phyloP scores from a whole-genome alignment of 2,329 filamentous ascomycete genomes.

The Curvularia eragrostidis region DNA sequence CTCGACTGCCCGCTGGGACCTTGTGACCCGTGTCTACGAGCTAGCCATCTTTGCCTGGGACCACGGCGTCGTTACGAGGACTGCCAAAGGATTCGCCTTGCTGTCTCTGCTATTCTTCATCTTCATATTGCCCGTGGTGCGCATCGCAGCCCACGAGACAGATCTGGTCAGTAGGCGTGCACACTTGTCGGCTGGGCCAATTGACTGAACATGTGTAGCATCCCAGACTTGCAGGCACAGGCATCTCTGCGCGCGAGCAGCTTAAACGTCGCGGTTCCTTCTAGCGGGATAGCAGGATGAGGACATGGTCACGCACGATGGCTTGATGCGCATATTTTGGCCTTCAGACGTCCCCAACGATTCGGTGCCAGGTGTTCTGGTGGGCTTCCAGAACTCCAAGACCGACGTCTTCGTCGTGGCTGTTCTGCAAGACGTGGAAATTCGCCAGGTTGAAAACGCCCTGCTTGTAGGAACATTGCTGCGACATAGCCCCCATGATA shows the following conservation, averaged over 20 bases:
- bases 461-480: constrained; percentile 83
- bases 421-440: constrained; percentile 85
- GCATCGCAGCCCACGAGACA: constrained; percentile 80
- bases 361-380: constrained; percentile 79
- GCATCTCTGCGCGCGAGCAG: constrained; percentile 94
- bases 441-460: constrained; percentile 77
- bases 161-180: constrained; percentile 68
- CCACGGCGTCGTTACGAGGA: constrained; percentile 92
- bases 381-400: constrained; percentile 94
- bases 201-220: constrained; percentile 64
- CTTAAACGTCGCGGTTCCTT: constrained; percentile 93
- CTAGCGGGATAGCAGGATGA: constrained; percentile 64
- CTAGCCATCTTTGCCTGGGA: constrained; percentile 97
- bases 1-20: constrained; percentile 98
- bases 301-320: constrained; percentile 74
- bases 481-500: constrained; percentile 79
- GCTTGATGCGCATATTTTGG: constrained; percentile 98
- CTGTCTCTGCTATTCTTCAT: constrained; percentile 85
- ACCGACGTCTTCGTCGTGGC: constrained; percentile 90
- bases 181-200: neutral
- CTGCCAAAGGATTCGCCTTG: constrained; percentile 81
- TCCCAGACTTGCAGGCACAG: constrained; percentile 76
- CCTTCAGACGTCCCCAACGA: constrained; percentile 82
- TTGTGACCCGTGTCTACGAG: constrained; percentile 96
- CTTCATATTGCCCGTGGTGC: constrained; percentile 82